Base-by-base conservation (phyloP, 2,329 filamentous ascomycete genomes). In the Trichoderma arundinaceum region DNA sequence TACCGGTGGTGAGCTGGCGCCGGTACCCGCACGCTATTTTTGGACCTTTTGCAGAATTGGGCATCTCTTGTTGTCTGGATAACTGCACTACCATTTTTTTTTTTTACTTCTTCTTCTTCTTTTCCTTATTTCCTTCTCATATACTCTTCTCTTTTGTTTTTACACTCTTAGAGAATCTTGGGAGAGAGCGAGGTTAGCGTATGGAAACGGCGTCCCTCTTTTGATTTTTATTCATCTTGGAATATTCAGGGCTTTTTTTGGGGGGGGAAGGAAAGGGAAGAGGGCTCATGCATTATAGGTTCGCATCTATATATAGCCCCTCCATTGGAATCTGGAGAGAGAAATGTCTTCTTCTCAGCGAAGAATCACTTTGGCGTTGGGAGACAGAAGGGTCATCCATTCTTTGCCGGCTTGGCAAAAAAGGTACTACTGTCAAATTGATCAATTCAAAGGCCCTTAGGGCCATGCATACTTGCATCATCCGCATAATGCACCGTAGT, bases 121-220 rank as follows among this genome's bases (percentile, higher is more conserved):
- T 19, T 17, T 56, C 8, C 10, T 43, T n/a, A 15, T 49, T 7
- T 58, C 4, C 12, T 13, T 10, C 32, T 38, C 10, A 12, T 38
- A 35, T 48, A n/a, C 8, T 35, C 48, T 19, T 46, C 43, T 15
- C 32, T 17, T 59, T 59, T 59, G 28, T 59, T 28, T 19, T 32
- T 17, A 13, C 13, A 35, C 43, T 46, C 32, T 38, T 59, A 48
- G 54, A 58, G 41, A 32, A 28, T 32, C 32, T 48, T 44, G 41
- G 38, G 41, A 58, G 46, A 58, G 56, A 15, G 53, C n/a, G 43
- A 28, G 43, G 13, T 59, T 59, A 59, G 56, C 41, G 56, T 48
- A 38, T 22, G 56, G 32, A 48, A 61, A 52, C 35, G 46, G 58
- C 46, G 58, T 61, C 58, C 35, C 35, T 61, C 58, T n/a, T 61